These are phyloP conservation scores for Pulveroboletus frians DNA, from an alignment of 768 basidiomycete species.

Conservation along the genomic window DNA sequence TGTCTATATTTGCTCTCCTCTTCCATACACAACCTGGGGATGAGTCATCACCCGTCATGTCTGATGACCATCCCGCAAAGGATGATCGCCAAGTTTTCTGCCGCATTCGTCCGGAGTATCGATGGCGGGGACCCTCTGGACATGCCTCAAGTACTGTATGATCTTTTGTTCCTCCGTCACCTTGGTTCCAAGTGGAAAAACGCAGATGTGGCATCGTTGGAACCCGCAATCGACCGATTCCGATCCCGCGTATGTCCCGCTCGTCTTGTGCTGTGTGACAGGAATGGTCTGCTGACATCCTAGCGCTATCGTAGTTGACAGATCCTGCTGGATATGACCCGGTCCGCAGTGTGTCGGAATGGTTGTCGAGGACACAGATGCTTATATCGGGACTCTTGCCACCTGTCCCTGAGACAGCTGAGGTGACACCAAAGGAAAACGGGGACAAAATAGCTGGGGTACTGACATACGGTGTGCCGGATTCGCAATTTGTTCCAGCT, in stretches of 20 bases:
- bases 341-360: slow-evolving; percentile 36
- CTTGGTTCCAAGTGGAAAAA: slow-evolving; percentile 32
- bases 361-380: slow-evolving; percentile 53
- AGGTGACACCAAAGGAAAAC: slow-evolving; percentile 20
- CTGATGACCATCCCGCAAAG: slow-evolving; percentile 35
- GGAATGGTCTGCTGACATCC: slow-evolving; percentile 1
- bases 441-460: slow-evolving; percentile 40
- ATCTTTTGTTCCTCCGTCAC: slow-evolving; percentile 47
- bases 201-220: slow-evolving; percentile 19
- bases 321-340: slow-evolving; percentile 12
- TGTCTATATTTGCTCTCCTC: slow-evolving; percentile 51
- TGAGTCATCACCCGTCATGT: slow-evolving; percentile 35
- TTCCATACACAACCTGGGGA: slow-evolving; percentile 52
- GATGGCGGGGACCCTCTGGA: slow-evolving; percentile 27
- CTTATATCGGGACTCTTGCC: slow-evolving; percentile 59
- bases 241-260: slow-evolving; percentile 26
- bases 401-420: slow-evolving; percentile 15
- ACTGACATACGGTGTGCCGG: slow-evolving; percentile 52
- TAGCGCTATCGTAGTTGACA: slow-evolving; percentile 12
- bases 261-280: neutral
- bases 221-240: slow-evolving; percentile 22
- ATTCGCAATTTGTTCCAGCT: slow-evolving; percentile 53
- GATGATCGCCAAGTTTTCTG: slow-evolving; percentile 36
- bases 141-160: slow-evolving; percentile 34
- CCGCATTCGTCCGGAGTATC: slow-evolving; percentile 29